Conservation (phyloP, 129 eudicot species). For the Ambrosia artemisiifolia region DNA sequence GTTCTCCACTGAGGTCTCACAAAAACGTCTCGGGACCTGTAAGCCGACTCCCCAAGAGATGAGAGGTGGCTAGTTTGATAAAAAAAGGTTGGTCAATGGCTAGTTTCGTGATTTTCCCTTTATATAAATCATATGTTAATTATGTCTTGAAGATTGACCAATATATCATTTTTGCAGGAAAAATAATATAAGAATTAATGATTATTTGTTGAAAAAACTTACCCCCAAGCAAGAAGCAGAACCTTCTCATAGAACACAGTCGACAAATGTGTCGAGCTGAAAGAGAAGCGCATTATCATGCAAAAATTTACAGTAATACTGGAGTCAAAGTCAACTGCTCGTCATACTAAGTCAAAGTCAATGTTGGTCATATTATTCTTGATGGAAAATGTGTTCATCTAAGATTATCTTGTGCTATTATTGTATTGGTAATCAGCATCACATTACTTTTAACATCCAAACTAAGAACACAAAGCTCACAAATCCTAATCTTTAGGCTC, state of each 20-base stretch:
- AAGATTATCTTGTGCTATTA: not conserved
- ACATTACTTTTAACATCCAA: not conserved
- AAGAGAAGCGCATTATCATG: slow-evolving; percentile 9
- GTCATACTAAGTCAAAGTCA: too few species aligned
- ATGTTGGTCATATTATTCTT: too few species aligned
- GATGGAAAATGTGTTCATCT: not conserved
- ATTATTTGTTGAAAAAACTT: slow-evolving; percentile 30
- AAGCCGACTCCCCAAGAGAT: too few species aligned
- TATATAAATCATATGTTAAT: not conserved
- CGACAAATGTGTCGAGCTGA: slow-evolving; percentile 97
- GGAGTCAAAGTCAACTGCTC: not conserved
- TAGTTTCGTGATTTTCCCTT: too few species aligned
- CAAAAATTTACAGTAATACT: not conserved
- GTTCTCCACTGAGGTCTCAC: too few species aligned
- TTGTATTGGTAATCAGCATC: not conserved
- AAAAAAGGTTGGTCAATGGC: too few species aligned
- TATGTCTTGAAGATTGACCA: not conserved
- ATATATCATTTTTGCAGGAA: not conserved
- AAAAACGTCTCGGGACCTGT: too few species aligned
- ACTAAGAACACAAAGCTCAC: not conserved
- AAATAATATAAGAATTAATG: not conserved
- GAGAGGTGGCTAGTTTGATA: too few species aligned
- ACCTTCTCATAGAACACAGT: slow-evolving; percentile 94
- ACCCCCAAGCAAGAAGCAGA: slow-evolving; percentile 98
- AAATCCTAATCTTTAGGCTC: not conserved